Evolutionary conservation across 1,284 basidiomycete genomes (phyloP), one percentile per base, ranked within the genome.

Genomic region (Ustilago trichophora): DNA sequence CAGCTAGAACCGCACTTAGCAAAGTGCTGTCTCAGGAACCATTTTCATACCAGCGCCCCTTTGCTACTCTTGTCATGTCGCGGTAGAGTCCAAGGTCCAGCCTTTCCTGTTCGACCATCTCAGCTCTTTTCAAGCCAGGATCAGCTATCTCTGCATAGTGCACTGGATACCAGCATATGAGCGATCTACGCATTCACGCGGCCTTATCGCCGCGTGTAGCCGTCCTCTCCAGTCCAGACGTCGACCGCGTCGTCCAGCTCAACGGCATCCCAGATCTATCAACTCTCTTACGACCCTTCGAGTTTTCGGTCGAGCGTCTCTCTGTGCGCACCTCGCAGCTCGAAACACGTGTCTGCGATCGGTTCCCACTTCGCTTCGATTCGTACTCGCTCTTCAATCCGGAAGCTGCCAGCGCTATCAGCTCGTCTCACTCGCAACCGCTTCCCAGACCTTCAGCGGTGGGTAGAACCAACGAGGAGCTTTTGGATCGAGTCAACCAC

Each of bases 311-410:
- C 7, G 50, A 64, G 25, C 54, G 60, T 7, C 56, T 80, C 22
- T 63, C 71, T 8, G 72, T 79, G 3, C 70, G 75, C 32, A 80
- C 78, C 4, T 74, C 76, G 8, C 75, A 78, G 57, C 71, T 80
- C 4, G 77, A 74, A 45, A 66, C 54, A 8, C 60, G 72, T 21
- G 36, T 55, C 9, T 73, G 65, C 46, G 46, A 73, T 25, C 53
- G 52, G 15, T 80, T 80, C 36, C 71, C 73, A 3, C 64, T 80
- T 12, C 70, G 75, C 18, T 77, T 80, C 42, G 77, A 80, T 21
- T 29, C 58, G 6, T 58, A 76, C 35, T 40, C 58, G 31, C 36
- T 62, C 11, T 80, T 79, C 48, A 54, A 55, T n/a, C 35, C 50
- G 0, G 46, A 60, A 16, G 46, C 38, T 37, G 43, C 63, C 7